Evolutionary conservation across 768 basidiomycete species (phyloP), one percentile per base, ranked within the genome.

Genomic region (Boletellus ananas): DNA sequence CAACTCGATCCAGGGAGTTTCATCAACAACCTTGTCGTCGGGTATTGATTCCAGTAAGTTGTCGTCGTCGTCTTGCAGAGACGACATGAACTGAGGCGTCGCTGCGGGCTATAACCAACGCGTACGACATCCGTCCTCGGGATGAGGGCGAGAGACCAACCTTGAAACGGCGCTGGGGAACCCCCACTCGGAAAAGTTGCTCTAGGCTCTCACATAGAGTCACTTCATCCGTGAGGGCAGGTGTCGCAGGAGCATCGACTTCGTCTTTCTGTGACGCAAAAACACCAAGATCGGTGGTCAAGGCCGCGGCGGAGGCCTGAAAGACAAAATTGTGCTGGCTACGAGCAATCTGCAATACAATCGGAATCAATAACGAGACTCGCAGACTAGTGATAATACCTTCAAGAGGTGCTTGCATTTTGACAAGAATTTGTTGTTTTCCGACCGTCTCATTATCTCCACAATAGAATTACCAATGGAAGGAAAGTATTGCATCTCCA

Each of bases 381-480:
- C 18, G 37, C n/a, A 38, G 37, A 14, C 17, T 42, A 34, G 16
- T n/a, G 41, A 44, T 62, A 84, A 44, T 63, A 84, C 85, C 76
- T 78, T 75, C 16, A 85, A 57, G 17, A 78, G 63, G 9, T 66
- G 70, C 45, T 60, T 58, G 58, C 73, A 80, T 50, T 62, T 72
- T 23, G 70, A 67, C 39, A 72, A 67, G 61, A 87, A 87, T 10
- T 45, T 47, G 2, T 60, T 47, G 55, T 81, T 74, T 3, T 68
- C 64, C 3, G 87, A 86, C 20, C 84, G 77, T 41, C 62, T 56
- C 35, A 79, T 71, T 33, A 89, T 79, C 23, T 70, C 68, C 27
- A 67, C 57, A 34, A 88, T 67, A 4, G 83, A 81, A 3, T 60
- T 65, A 33, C 74, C 70, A 35, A 88, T 74, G 9, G 75, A 71